phyloP scores from a whole-genome alignment of 169 alveolate genomes.

The Eimeria necatrix region DNA sequence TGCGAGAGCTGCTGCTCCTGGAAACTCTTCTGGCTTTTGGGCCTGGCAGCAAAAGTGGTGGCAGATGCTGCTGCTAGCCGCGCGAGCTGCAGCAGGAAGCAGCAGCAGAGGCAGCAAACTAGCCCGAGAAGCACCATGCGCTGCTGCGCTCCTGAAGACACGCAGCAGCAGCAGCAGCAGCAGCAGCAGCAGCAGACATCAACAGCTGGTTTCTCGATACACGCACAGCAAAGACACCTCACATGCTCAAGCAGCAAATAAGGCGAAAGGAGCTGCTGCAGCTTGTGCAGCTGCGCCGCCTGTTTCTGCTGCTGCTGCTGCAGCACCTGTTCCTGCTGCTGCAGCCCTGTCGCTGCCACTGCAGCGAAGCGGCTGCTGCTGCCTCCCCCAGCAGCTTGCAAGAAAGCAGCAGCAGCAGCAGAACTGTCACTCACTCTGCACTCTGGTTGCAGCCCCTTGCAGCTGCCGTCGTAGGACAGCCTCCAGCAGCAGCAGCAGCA shows the following conservation, averaged over 20 bases:
- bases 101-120: constrained; percentile 34
- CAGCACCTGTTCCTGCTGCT: not conserved
- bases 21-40: not conserved
- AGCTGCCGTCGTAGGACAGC: not conserved
- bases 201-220: too few relatives aligned
- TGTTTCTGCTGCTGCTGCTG: not conserved
- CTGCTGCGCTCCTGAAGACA: constrained; percentile 22
- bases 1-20: constrained; percentile 32
- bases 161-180: constrained; percentile 34
- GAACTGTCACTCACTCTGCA: too few relatives aligned
- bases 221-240: too few relatives aligned
- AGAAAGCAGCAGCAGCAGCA: not conserved
- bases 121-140: constrained; percentile 53
- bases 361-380: not conserved
- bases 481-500: not conserved
- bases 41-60: not conserved
- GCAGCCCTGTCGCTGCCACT: not conserved
- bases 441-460: not conserved
- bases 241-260: too few relatives aligned
- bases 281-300: not conserved
- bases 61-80: constrained; percentile 29
- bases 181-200: not conserved
- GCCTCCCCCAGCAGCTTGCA: not conserved
- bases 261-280: not conserved
- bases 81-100: constrained; percentile 54